A percentile compares a stretch with the other conserved stretches of the same genome.
These are phyloP conservation scores for Alloteropsis semialata DNA, from an alignment of 176 grass and related monocot species.

Conservation along the genomic window DNA sequence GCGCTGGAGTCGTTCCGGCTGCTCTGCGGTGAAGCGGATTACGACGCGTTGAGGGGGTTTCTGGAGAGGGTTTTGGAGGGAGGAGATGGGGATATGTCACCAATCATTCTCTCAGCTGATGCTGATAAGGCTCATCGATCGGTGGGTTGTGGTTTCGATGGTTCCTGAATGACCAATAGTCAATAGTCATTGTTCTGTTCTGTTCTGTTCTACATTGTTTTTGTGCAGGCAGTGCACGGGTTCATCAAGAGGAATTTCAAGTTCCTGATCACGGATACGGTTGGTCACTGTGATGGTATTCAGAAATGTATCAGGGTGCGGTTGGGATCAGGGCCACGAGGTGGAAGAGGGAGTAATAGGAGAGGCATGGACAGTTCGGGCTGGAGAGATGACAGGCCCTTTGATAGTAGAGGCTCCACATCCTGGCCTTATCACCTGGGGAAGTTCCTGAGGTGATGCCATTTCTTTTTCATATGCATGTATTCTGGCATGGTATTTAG, in stretches of 20 bases:
- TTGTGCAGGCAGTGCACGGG: constrained; percentile 72
- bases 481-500: neutral
- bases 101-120: constrained; percentile 74
- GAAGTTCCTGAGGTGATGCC: constrained; percentile 72
- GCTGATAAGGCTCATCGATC: constrained; percentile 73
- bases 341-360: constrained; percentile 45
- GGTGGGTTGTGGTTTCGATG: constrained; percentile 25
- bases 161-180: neutral
- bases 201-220: constrained; percentile 9
- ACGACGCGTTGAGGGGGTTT: constrained; percentile 47
- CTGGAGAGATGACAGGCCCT: constrained; percentile 58
- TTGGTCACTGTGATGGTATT: constrained; percentile 64
- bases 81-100: constrained; percentile 34
- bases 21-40: constrained; percentile 67
- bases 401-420: constrained; percentile 82
- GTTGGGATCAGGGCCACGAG: constrained; percentile 29
- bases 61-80: constrained; percentile 51
- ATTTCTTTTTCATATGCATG: neutral
- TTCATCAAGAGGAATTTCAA: constrained; percentile 96
- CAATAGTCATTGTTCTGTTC: constrained; percentile 14
- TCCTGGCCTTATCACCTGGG: constrained; percentile 74
- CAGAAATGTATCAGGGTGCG: constrained; percentile 85
- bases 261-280: constrained; percentile 75
- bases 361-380: constrained; percentile 33
- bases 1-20: constrained; percentile 56